Base-by-base conservation (phyloP, 441 rosid species). In the Eutrema salsugineum region DNA sequence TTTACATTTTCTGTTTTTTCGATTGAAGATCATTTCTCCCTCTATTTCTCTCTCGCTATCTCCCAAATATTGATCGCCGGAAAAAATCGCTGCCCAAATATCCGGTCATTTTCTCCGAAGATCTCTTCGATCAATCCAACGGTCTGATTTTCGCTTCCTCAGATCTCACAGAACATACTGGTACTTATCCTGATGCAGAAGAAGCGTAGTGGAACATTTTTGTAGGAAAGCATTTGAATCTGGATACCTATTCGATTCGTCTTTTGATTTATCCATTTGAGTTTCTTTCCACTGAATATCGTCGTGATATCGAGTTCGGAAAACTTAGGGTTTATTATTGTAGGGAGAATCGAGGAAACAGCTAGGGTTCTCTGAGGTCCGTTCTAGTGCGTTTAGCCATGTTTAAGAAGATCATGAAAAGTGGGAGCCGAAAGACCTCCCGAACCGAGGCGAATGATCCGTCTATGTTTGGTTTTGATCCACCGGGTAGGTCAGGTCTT, bases 371-470 rank as follows among this genome's bases (percentile, higher is more conserved):
- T 54, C 11, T 71, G 73, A 85, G 84, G 82, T 78, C 79, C 42
- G 54, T 58, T 46, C 35, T 55, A 58, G 50, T 60, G 53, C 60
- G 36, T 47, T 47, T 32, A 51, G 65, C 65, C 75, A 93, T 93
- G 98, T 84, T 93, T 53, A 91, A 87, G 97, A 93, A 89, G 71
- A 89, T 93, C 65, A 87, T 90, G 50, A 93, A 91, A 75, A 89
- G 89, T 22, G 94, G 89, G 76, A 77, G 82, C 35, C 75, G 77
- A 65, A 93, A 87, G 88, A 80, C 86, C 84, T 84, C 98, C 17
- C 89, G 87, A 79, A 72, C 85, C 20, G 96, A 91, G 20, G 62
- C 82, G 5, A 79, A 74, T 49, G 91, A 88, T 56, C 49, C 78
- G 4, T 74, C 81, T 4, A 71, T 71, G 47, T 81, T 72, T 58